Conservation (phyloP, 768 basidiomycete species). For the Rhodosporidiobolus odoratus region DNA sequence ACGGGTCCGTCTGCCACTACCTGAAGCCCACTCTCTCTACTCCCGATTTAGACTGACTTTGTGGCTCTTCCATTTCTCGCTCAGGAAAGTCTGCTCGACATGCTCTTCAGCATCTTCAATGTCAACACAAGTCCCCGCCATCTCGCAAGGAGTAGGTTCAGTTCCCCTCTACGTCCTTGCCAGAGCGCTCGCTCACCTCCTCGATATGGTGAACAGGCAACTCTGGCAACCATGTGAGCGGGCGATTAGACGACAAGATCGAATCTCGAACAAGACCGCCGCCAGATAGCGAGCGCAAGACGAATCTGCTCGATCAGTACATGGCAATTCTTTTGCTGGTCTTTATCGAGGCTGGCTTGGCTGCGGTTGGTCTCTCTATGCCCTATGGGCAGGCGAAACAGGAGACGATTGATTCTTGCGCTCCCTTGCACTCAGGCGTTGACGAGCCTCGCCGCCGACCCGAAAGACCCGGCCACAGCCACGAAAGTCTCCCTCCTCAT, state of each 20-base stretch:
- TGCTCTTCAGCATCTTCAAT: conserved; percentile 87
- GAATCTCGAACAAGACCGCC: conserved; percentile 29
- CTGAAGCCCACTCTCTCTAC: not conserved
- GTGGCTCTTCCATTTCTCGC: too few species aligned
- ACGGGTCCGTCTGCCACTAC: conserved; percentile 55
- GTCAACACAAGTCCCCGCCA: conserved; percentile 92
- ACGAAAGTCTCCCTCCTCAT: conserved; percentile 83
- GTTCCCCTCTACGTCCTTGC: not conserved
- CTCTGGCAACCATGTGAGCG: too few species aligned
- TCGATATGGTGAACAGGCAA: not conserved
- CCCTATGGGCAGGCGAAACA: too few species aligned
- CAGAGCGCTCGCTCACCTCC: not conserved
- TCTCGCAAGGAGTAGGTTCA: conserved; percentile 53
- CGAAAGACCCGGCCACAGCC: conserved; percentile 43
- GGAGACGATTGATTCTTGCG: too few species aligned
- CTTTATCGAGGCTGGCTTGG: conserved; percentile 76
- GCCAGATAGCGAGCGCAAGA: conserved; percentile 46
- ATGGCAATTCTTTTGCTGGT: conserved; percentile 76
- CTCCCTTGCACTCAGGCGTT: conserved; percentile 58
- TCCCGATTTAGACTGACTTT: not conserved
- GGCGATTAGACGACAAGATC: too few species aligned
- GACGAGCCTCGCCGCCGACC: conserved; percentile 76
- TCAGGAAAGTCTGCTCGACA: conserved; percentile 85
- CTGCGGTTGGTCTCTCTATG: conserved; percentile 60
- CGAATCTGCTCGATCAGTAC: conserved; percentile 89